Evolutionary conservation across 495 filamentous ascomycete genomes (phyloP).

Genomic region (Aspergillus baeticus): DNA sequence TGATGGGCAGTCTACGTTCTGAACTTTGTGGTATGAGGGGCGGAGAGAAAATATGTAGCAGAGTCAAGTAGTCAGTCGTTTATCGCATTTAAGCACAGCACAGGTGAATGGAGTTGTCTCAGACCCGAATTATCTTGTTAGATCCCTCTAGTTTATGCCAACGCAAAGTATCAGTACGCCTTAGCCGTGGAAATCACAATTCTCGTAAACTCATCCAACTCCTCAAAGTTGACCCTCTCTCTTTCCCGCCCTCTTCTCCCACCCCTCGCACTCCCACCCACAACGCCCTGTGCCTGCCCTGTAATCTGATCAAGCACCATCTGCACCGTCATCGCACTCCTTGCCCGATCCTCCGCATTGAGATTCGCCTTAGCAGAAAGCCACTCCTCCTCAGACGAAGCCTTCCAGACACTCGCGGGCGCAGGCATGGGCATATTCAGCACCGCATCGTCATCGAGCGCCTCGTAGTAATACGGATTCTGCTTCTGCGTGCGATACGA

Average conservation of each 20-base stretch:
- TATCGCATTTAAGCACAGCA: too few relatives aligned
- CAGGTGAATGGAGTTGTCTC: too few relatives aligned
- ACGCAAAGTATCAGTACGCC: conserved; percentile 2
- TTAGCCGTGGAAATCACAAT: conserved; percentile 1
- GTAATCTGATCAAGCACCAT: not conserved
- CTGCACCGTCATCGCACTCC: not conserved
- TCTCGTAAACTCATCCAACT: conserved; percentile 2
- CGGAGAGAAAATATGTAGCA: not conserved
- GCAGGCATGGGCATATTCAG: conserved; percentile 1
- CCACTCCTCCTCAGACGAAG: conserved; percentile 3
- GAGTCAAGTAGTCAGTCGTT: too few relatives aligned
- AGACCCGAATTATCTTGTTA: too few relatives aligned
- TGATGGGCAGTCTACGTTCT: not conserved
- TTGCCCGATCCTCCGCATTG: not conserved
- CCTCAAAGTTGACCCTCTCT: conserved; percentile 1
- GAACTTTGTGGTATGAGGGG: too few relatives aligned
- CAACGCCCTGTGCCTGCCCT: not conserved
- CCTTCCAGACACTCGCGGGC: not conserved
- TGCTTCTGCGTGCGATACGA: conserved; percentile 7
- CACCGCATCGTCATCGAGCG: not conserved
- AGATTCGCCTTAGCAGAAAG: not conserved
- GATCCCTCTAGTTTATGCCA: not conserved
- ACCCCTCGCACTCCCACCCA: not conserved
- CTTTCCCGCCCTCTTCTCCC: not conserved
- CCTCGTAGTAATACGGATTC: conserved; percentile 9